Evolutionary conservation across 352 stramenopile species (phyloP), one percentile per base, ranked within the genome.

Genomic region (Blastocystis sp.): DNA sequence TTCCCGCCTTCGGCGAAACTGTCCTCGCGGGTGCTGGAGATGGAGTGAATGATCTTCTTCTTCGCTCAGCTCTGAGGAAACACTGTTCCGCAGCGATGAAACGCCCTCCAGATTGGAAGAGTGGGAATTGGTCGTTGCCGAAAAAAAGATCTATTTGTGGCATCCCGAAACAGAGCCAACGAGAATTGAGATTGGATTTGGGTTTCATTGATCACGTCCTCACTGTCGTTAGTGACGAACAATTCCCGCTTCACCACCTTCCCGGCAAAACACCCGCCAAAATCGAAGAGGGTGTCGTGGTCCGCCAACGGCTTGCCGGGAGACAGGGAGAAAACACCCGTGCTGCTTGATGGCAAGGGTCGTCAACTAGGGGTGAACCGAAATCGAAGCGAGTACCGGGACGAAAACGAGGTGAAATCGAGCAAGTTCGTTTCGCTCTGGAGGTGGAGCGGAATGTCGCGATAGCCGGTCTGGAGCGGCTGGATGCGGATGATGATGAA

Each of bases 231-330:
- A 0, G 74, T 84, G 9, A 84, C 53, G 66, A 84, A 84, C 21
- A 84, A 67, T 40, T 84, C 74, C 38, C 28, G 38, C 23, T 48
- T 66, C 38, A 48, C 40, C 45, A 28, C 34, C 1, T 67, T 28
- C 19, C 74, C 74, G 9, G 65, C 74, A 23, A 84, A 84, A 45
- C 74, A 84, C 38, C 74, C 74, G 34, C 74, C 74, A 67, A 84
- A 84, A 67, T 84, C 74, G 2, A 84, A 56, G n/a, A 84, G 43
- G 0, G 43, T 5, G 34, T 62, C 74, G 38, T 84, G 38, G 3
- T 21, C 34, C 17, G 74, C 66, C 21, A 84, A 28, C 23, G 74
- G 74, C 21, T 59, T 19, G 11, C 74, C 74, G 3, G 52, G 74
- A 14, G 74, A 53, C 4, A 84, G n/a, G 10, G 74, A 84, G 5